A percentile compares a stretch with the other conserved stretches of the same genome.
These are phyloP conservation scores for Saturnispora ahearnii DNA, from an alignment of 805 yeast genomes.

Conservation along the genomic window DNA sequence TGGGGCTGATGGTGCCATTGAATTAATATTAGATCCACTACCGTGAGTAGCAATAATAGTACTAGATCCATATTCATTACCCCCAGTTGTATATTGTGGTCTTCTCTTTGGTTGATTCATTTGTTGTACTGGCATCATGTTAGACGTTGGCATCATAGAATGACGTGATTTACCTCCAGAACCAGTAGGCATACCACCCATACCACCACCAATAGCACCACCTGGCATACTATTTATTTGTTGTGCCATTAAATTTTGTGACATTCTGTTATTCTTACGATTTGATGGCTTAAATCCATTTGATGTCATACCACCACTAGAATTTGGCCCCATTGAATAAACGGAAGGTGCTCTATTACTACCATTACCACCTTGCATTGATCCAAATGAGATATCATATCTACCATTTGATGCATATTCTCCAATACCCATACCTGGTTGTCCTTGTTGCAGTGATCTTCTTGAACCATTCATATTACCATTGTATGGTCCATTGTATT, in stretches of 20 bases:
- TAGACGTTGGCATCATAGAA: constrained; percentile 23
- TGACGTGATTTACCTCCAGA: constrained; percentile 13
- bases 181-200: constrained; percentile 17
- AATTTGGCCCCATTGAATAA: neutral
- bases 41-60: too few relatives aligned
- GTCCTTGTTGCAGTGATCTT: constrained; percentile 4
- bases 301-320: neutral
- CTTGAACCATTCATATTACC: constrained; percentile 1
- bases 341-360: neutral
- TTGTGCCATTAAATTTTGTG: constrained; percentile 27
- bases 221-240: constrained; percentile 13
- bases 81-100: neutral
- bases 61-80: neutral
- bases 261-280: constrained; percentile 35
- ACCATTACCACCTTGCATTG: constrained; percentile 7
- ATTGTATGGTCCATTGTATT: constrained; percentile 1
- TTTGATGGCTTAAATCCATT: constrained; percentile 33
- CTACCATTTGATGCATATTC: neutral
- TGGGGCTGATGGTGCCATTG: constrained; percentile 2
- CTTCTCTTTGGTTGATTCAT: neutral
- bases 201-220: constrained; percentile 17
- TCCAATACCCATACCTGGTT: neutral
- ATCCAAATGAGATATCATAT: constrained; percentile 11
- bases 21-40: neutral
- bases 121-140: neutral